A percentile compares a stretch with the other conserved stretches of the same genome.
Evolutionary conservation across 352 stramenopile genomes (phyloP).

Genomic region (Globisporangium radiosum): DNA sequence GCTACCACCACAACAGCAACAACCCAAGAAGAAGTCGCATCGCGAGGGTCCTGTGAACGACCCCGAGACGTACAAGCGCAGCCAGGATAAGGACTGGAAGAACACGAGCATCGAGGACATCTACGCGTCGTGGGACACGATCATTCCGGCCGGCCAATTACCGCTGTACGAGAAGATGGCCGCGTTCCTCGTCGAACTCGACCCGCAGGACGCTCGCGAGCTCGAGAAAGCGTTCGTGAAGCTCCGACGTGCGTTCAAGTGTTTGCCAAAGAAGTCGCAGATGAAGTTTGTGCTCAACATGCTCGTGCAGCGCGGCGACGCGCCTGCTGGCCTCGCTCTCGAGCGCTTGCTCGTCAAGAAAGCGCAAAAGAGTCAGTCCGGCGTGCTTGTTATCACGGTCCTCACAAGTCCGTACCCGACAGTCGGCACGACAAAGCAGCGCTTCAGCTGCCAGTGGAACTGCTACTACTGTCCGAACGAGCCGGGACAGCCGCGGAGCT

Average conservation of each 20-base stretch:
- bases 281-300: conserved; percentile 84
- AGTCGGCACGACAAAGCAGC: conserved; percentile 70
- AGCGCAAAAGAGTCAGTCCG: conserved; percentile 85
- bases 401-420: conserved; percentile 88
- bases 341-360: conserved; percentile 87
- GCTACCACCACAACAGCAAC: neutral
- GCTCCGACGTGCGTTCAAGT: conserved; percentile 84
- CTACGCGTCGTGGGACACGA: conserved; percentile 78
- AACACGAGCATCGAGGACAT: conserved; percentile 86
- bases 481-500: conserved; percentile 86
- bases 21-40: conserved; percentile 10
- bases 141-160: conserved; percentile 62
- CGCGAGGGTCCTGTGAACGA: conserved; percentile 55
- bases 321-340: conserved; percentile 41
- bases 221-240: conserved; percentile 84
- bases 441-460: conserved; percentile 93
- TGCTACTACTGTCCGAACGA: conserved; percentile 95
- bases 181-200: conserved; percentile 61
- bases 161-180: conserved; percentile 76
- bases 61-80: conserved; percentile 84
- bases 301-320: conserved; percentile 58
- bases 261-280: conserved; percentile 87
- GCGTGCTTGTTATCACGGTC: conserved; percentile 90
- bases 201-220: conserved; percentile 69
- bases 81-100: conserved; percentile 68